Base-by-base conservation (phyloP, 768 basidiomycete genomes). In the Phanerochaete carnosa region DNA sequence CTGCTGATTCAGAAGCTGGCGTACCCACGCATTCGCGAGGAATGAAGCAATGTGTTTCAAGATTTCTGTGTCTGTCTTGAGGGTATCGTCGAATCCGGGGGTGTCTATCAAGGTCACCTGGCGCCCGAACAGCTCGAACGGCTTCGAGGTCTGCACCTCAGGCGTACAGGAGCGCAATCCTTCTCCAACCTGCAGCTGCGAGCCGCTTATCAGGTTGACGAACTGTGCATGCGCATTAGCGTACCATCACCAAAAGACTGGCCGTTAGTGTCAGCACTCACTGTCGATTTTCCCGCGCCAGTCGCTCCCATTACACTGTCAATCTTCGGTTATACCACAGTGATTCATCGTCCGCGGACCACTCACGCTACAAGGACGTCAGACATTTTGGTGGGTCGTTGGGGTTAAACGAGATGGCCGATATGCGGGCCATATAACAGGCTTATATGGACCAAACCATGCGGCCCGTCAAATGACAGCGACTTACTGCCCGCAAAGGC, bases 1-100 rank as follows among this genome's bases (percentile, higher is more conserved):
- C 57, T 7, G n/a, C 33, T 8, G 26, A 11, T 55, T 32, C 12
- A 13, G 46, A 28, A 19, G 25, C 12, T 23, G 25, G 33, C 33
- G 28, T 30, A 63, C 67, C 57, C 49, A 68, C 65, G 50, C 16
- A 22, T 53, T 37, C n/a, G 66, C 64, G 13, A 70, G 45, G 52
- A 60, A 62, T 1, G 55, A 55, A 6, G 61, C 46, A 19, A 70
- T 62, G 26, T 51, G 29, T 13, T 49, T 56, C 39, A 66, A 51
- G 37, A 68, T 62, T 19, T 68, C 65, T 12, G 54, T 35, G 58
- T 69, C 67, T 26, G 43, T 64, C 55, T 57, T 58, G 22, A 32
- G 32, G 1, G 83, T 81, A 65, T 86, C 83, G 63, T 84, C 84
- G 58, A 86, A 86, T 4, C 85, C 85, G 0, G 85, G 85, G 0